These are phyloP conservation scores for Steccherinum ochraceum DNA, from an alignment of 768 basidiomycete genomes.

Conservation along the genomic window DNA sequence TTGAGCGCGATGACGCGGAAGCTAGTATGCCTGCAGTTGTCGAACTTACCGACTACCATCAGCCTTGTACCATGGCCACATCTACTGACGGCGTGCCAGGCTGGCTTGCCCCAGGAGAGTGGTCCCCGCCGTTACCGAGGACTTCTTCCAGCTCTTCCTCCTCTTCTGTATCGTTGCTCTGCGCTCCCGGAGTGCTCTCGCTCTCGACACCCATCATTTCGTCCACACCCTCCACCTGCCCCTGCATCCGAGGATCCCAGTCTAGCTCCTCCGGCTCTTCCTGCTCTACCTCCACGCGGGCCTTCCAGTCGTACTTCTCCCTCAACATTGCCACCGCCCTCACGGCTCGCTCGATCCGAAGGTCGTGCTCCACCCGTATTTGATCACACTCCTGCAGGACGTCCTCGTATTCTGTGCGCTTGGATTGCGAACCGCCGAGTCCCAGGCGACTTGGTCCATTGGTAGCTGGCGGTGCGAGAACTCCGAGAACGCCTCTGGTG, in stretches of 20 bases:
- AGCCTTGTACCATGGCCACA: background rate
- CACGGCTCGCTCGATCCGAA: slow-evolving; percentile 70
- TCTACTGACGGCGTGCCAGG: background rate
- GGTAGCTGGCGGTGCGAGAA: slow-evolving; percentile 25
- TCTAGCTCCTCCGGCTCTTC: slow-evolving; percentile 76
- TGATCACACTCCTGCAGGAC: slow-evolving; percentile 61
- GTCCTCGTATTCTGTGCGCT: slow-evolving; percentile 40
- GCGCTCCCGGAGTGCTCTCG: slow-evolving; percentile 15
- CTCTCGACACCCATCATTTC: slow-evolving; percentile 8
- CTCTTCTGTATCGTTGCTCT: slow-evolving; percentile 26
- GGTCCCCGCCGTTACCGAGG: slow-evolving; percentile 19
- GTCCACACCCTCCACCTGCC: slow-evolving; percentile 15
- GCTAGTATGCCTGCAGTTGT: background rate
- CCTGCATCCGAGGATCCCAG: slow-evolving; percentile 52
- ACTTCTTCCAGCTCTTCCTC: slow-evolving; percentile 27
- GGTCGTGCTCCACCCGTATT: slow-evolving; percentile 67
- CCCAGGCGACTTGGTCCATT: slow-evolving; percentile 7
- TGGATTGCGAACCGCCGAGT: slow-evolving; percentile 31
- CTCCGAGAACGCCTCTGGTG: slow-evolving; percentile 22
- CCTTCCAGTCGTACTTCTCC: slow-evolving; percentile 80
- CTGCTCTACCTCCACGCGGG: slow-evolving; percentile 70
- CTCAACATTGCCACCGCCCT: slow-evolving; percentile 70
- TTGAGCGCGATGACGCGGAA: too few relatives aligned
- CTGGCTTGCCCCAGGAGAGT: slow-evolving; percentile 14
- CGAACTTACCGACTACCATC: background rate